These are phyloP conservation scores for Funneliformis mosseae DNA, from an alignment of 192 early-diverging fungal species.

Conservation along the genomic window DNA sequence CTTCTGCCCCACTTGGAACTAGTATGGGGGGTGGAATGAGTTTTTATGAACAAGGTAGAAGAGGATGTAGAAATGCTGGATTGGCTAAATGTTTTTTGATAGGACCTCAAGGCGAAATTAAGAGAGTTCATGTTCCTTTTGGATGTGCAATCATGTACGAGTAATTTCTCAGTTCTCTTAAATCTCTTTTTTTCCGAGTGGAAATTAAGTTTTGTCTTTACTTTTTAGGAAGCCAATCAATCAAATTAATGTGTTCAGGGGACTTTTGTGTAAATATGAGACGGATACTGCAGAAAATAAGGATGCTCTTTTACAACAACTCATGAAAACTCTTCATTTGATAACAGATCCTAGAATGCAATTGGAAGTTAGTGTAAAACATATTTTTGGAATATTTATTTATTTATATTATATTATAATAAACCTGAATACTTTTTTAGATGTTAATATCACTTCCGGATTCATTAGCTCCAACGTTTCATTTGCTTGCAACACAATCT, in stretches of 20 bases:
- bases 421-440: background rate
- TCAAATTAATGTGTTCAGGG: background rate
- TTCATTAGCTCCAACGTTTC: background rate
- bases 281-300: background rate
- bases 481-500: slow-evolving; percentile 11
- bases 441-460: background rate
- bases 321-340: background rate
- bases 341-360: background rate
- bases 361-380: background rate
- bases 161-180: background rate
- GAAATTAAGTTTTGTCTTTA: background rate
- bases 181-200: too few species aligned
- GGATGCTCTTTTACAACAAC: background rate
- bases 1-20: slow-evolving; percentile 48
- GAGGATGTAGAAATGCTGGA: slow-evolving; percentile 28
- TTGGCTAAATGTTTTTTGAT: slow-evolving; percentile 55
- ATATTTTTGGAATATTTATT: background rate
- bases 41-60: slow-evolving; percentile 25
- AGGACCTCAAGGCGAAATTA: slow-evolving; percentile 56
- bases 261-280: background rate
- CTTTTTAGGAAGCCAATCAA: background rate
- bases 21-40: slow-evolving; percentile 46
- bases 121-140: slow-evolving; percentile 36
- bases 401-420: background rate
- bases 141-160: background rate